Conservation (phyloP, 306 rosid genomes). For the Pyrus pyrifolia region DNA sequence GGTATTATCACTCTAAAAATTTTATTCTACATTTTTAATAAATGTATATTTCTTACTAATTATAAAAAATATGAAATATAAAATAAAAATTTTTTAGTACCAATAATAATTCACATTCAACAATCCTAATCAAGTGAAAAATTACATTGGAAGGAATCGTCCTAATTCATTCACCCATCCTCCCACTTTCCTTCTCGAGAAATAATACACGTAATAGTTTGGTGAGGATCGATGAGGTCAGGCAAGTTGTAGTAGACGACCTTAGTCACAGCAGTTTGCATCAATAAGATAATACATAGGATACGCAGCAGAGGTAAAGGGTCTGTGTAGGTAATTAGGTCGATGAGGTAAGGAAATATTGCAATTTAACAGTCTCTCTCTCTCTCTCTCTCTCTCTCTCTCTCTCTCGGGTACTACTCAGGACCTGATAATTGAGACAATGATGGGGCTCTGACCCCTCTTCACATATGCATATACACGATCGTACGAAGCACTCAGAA, state of each 20-base stretch:
- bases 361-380: not conserved
- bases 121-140: too few species aligned
- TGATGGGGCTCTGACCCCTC: slow-evolving; percentile 60
- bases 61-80: accelerated
- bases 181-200: not conserved
- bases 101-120: too few species aligned
- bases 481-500: slow-evolving; percentile 37
- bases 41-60: too few species aligned
- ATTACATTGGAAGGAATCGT: not conserved
- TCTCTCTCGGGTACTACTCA: not conserved
- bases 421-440: slow-evolving; percentile 63
- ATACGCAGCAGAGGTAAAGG: not conserved
- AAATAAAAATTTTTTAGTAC: too few species aligned
- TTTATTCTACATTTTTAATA: accelerated
- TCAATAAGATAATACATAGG: not conserved
- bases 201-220: not conserved
- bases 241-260: not conserved
- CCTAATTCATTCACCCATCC: not conserved
- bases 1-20: accelerated
- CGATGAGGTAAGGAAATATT: not conserved
- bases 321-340: not conserved
- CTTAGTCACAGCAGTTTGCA: not conserved
- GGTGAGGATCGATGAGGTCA: not conserved
- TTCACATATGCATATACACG: slow-evolving; percentile 11
- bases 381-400: not conserved